phyloP scores from a whole-genome alignment of 2,329 filamentous ascomycete genomes.

The Neonectria magnoliae region DNA sequence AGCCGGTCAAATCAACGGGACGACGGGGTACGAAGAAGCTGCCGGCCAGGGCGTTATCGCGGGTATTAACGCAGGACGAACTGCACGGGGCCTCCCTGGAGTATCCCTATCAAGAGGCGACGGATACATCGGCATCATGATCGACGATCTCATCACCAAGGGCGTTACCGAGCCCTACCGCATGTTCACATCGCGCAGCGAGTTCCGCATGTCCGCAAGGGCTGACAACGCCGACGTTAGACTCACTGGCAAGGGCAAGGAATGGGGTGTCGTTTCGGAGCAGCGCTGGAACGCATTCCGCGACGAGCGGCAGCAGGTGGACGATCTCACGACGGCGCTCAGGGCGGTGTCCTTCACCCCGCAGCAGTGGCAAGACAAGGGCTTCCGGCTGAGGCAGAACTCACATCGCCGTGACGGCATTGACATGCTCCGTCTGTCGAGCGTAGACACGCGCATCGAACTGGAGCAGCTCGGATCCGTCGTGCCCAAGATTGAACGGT shows the following conservation, averaged over 20 bases:
- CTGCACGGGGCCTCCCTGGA: slow-evolving; percentile 71
- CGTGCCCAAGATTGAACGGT: slow-evolving; percentile 67
- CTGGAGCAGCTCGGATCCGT: slow-evolving; percentile 66
- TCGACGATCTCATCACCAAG: slow-evolving; percentile 96
- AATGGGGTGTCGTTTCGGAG: slow-evolving; percentile 82
- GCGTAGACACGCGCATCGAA: slow-evolving; percentile 54
- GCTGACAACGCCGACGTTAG: slow-evolving; percentile 94
- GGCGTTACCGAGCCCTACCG: slow-evolving; percentile 96
- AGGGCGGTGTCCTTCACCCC: slow-evolving; percentile 66
- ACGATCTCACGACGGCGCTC: slow-evolving; percentile 71
- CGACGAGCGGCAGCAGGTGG: slow-evolving; percentile 73
- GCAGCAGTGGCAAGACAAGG: slow-evolving; percentile 73
- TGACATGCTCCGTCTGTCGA: slow-evolving; percentile 78
- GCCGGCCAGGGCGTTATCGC: slow-evolving; percentile 93
- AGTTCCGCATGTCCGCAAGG: slow-evolving; percentile 92
- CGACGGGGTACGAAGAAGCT: slow-evolving; percentile 97
- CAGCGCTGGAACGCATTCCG: slow-evolving; percentile 77
- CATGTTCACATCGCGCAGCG: slow-evolving; percentile 97
- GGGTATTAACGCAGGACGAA: slow-evolving; percentile 92
- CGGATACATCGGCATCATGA: slow-evolving; percentile 98
- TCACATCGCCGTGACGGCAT: slow-evolving; percentile 75
- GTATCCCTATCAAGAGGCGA: slow-evolving; percentile 82
- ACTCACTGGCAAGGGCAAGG: slow-evolving; percentile 80
- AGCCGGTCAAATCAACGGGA: slow-evolving; percentile 97
- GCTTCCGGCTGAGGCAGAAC: slow-evolving; percentile 76